Base-by-base conservation (phyloP, 768 basidiomycete genomes). In the Lactifluus piperatus region DNA sequence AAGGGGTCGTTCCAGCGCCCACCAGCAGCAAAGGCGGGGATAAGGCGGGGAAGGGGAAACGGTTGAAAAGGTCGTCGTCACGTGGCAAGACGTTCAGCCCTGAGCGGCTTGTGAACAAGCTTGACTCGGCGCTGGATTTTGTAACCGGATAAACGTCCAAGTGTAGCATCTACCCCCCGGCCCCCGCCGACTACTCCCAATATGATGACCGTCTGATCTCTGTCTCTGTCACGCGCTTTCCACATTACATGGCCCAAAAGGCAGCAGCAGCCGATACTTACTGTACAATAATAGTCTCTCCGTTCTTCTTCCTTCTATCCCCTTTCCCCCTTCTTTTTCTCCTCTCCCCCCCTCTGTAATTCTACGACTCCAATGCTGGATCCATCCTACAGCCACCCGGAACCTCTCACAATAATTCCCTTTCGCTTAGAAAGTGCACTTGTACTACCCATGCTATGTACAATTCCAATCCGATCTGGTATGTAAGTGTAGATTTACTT, bases 101-200 rank as follows among this genome's bases (percentile, higher is more conserved):
- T 16, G 64, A 60, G 45, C 45, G 64, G 37, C 47, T 60, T 5
- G 55, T 60, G 29, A 60, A 49, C 50, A 55, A 56, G 51, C 29
- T 59, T 29, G 62, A 63, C 36, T 54, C 62, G 27, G 62, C 60
- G 36, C 27, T 59, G 32, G 64, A 65, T 20, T 63, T 63, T 32
- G 62, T 63, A 30, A 49, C 53, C 11, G 48, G 51, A 48, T 49
- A 24, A 32, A 13, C 32, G n/a, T n/a, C n/a, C n/a, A n/a, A n/a
- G n/a, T n/a, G n/a, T n/a, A n/a, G n/a, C n/a, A n/a, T n/a, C n/a
- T n/a, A n/a, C n/a, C n/a, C n/a, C n/a, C n/a, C n/a, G n/a, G n/a
- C n/a, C n/a, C n/a, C n/a, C n/a, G n/a, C n/a, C n/a, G n/a, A n/a
- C n/a, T n/a, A n/a, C n/a, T n/a, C n/a, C n/a, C n/a, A n/a, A n/a